phyloP scores from a whole-genome alignment of 140 eudicot species.

The Flaveria floridana region DNA sequence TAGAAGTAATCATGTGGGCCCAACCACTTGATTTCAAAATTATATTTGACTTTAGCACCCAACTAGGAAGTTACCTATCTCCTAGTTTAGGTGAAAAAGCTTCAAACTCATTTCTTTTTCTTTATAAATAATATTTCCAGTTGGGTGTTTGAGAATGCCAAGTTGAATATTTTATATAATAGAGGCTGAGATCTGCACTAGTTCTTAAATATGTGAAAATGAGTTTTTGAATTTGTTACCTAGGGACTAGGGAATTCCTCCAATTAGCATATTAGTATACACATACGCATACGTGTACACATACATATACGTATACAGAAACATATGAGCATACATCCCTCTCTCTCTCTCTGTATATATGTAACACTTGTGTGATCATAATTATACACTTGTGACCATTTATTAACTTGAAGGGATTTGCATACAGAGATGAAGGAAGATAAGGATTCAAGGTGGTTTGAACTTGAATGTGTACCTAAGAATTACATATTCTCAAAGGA shows the following conservation, averaged over 20 bases:
- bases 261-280: conserved; percentile 19
- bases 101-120: neutral
- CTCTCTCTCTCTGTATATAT: neutral
- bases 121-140: conserved; percentile 9
- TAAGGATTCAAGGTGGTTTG: conserved; percentile 37
- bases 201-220: neutral
- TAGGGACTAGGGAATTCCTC: conserved; percentile 11
- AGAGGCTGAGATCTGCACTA: conserved; percentile 28
- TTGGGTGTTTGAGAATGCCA: conserved; percentile 26
- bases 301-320: neutral
- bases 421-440: conserved; percentile 33
- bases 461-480: conserved; percentile 34
- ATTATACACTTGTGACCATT: conserved; percentile 17
- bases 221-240: conserved; percentile 24
- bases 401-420: neutral
- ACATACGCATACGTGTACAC: neutral
- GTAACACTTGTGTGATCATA: conserved; percentile 28
- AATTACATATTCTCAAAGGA: conserved; percentile 41
- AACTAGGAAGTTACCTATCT: conserved; percentile 29
- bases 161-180: conserved; percentile 16
- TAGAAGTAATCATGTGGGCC: conserved; percentile 36
- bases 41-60: conserved; percentile 25
- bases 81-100: conserved; percentile 23
- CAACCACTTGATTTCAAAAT: conserved; percentile 32
- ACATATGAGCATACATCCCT: neutral